Evolutionary conservation across 495 filamentous ascomycete genomes (phyloP).

Genomic region (Saxophila tyrrhenica): DNA sequence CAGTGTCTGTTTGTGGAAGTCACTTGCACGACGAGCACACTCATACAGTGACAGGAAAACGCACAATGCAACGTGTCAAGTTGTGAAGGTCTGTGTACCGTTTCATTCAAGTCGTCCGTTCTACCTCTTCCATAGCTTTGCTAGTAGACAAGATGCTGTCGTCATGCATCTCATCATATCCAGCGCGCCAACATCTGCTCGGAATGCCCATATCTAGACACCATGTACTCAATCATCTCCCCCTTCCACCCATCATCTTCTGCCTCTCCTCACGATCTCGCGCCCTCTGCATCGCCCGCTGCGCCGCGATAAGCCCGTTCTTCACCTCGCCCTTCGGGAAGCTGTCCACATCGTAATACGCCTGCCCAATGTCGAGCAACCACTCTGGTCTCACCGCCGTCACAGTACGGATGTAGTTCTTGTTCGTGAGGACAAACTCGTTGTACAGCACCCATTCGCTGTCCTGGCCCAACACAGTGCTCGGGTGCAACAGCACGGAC

Average conservation of each 20-base stretch:
- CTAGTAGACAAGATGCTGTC: too few species aligned
- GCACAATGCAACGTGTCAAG: too few species aligned
- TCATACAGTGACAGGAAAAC: too few species aligned
- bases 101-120: too few species aligned
- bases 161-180: too few species aligned
- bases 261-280: background rate
- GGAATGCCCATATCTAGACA: too few species aligned
- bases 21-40: too few species aligned
- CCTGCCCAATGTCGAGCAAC: conserved; percentile 86
- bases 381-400: conserved; percentile 63
- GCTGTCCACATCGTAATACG: conserved; percentile 76
- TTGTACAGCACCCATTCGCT: conserved; percentile 98
- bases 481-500: conserved; percentile 84
- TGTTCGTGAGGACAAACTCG: conserved; percentile 93
- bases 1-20: too few species aligned
- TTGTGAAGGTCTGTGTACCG: too few species aligned
- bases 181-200: too few species aligned
- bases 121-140: too few species aligned
- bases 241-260: background rate
- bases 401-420: conserved; percentile 70
- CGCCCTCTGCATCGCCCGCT: background rate
- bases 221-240: too few species aligned
- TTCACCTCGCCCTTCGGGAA: conserved; percentile 84
- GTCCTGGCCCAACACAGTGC: conserved; percentile 71
- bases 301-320: conserved; percentile 56